A percentile compares a stretch with the other conserved stretches of the same genome.
Conservation (phyloP, 2,329 filamentous ascomycete species). For the Lecanicillium sp. region DNA sequence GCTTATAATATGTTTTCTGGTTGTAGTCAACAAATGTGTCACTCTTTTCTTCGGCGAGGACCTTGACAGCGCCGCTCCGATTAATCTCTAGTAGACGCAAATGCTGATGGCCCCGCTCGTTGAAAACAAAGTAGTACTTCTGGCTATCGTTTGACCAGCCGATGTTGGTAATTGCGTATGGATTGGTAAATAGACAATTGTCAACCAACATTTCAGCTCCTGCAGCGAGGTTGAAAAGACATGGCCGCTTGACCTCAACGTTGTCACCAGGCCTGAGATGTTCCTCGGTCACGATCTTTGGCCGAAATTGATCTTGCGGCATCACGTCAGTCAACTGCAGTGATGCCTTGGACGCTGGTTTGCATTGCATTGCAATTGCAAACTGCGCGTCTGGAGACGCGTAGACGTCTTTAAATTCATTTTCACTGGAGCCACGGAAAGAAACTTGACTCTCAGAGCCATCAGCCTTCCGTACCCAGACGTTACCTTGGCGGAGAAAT, state of each 20-base stretch:
- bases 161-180: slow-evolving; percentile 5
- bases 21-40: slow-evolving; percentile 13
- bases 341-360: slow-evolving; percentile 10
- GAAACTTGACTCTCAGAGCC: slow-evolving; percentile 12
- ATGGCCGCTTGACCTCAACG: slow-evolving; percentile 10
- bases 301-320: slow-evolving; percentile 19
- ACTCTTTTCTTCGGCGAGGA: slow-evolving; percentile 10
- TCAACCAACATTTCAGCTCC: slow-evolving; percentile 6
- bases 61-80: slow-evolving; percentile 1
- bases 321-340: slow-evolving; percentile 16
- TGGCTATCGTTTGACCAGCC: slow-evolving; percentile 7
- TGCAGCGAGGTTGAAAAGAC: slow-evolving; percentile 6
- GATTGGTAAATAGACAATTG: slow-evolving; percentile 8
- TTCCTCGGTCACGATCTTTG: slow-evolving; percentile 14
- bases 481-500: slow-evolving; percentile 6
- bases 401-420: slow-evolving; percentile 12
- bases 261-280: slow-evolving; percentile 20
- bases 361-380: slow-evolving; percentile 17
- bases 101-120: slow-evolving; percentile 12
- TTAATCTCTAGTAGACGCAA: slow-evolving; percentile 7
- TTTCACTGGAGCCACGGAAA: slow-evolving; percentile 11
- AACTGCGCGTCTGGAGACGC: slow-evolving; percentile 11
- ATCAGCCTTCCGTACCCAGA: slow-evolving; percentile 1
- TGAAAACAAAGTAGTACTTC: slow-evolving; percentile 12
- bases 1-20: slow-evolving; percentile 3